Evolutionary conservation across 176 grass and related monocot species (phyloP), one percentile per base, ranked within the genome.

Genomic region (Cocos nucifera): DNA sequence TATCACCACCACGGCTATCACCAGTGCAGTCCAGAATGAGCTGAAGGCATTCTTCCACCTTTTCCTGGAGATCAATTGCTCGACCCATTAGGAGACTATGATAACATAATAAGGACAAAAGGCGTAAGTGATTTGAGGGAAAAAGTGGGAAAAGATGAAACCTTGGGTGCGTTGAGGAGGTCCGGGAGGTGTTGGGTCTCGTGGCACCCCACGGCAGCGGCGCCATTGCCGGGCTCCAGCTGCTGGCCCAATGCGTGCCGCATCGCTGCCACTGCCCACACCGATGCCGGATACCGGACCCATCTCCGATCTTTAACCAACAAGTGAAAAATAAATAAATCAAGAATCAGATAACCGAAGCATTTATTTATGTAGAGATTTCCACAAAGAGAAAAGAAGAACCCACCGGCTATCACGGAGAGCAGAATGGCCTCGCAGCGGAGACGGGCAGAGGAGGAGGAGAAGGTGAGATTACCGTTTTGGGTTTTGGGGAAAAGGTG

Each of bases 201-300:
- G 58, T 54, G 69, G 62, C 6, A 64, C 56, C 14, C 18, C 57
- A 17, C 21, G 15, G 49, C 10, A 52, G 28, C 49, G 22, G 8
- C 49, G 21, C 63, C 2, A 17, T 50, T 23, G 60, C 30, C 35
- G 10, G 35, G 35, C 8, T 44, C 35, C 35, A 44, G 35, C 35
- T 44, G 9, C 24, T 56, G 35, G 35, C 53, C 77, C 17, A 67
- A 62, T 14, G 75, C 83, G 23, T 61, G 63, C 21, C 80, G 67
- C 61, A 97, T 67, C 35, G 73, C 76, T 26, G 87, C 84, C 17
- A 84, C 73, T 5, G 93, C 87, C 93, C 93, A 97, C 0, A 76
- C 73, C 8, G 93, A 92, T 21, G 93, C 72, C 26, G 72, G 67
- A 67, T 92, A 71, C 6, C 62, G 77, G 49, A 89, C 66, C 93